A percentile compares a stretch with the other conserved stretches of the same genome.
phyloP scores from a whole-genome alignment of 805 yeast species.

The Barnettozyma pratensis region DNA sequence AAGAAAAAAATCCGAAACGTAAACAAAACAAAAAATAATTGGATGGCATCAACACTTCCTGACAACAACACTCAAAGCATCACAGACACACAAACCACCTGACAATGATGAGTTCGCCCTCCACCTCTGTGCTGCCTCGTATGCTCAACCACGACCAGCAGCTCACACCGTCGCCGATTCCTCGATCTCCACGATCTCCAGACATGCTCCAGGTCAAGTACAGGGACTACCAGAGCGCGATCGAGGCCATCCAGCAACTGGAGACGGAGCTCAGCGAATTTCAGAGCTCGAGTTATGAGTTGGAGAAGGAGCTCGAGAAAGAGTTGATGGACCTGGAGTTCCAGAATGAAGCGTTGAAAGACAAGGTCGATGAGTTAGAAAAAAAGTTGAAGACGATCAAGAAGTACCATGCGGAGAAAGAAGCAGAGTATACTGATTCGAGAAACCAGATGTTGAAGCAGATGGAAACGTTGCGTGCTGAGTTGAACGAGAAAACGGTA shows the following conservation, averaged over 20 bases:
- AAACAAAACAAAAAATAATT: no score
- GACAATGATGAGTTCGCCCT: not conserved
- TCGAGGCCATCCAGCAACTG: conserved; percentile 34
- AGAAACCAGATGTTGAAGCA: conserved; percentile 16
- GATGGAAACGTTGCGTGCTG: conserved; percentile 25
- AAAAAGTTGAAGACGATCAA: conserved; percentile 26
- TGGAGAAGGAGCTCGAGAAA: conserved; percentile 40
- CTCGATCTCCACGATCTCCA: not conserved
- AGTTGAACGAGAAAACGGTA: conserved; percentile 25
- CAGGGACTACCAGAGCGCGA: conserved; percentile 26
- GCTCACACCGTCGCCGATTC: not conserved
- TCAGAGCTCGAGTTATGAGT: conserved; percentile 37
- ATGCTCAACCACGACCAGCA: no score
- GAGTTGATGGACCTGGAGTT: conserved; percentile 30
- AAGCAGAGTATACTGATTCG: conserved; percentile 21
- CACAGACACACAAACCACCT: no score
- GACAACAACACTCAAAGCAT: no score
- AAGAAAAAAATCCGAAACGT: no score
- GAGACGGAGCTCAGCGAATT: conserved; percentile 39
- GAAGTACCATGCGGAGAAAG: conserved; percentile 23
- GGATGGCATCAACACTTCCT: no score
- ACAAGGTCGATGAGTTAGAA: conserved; percentile 16
- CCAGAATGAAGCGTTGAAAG: conserved; percentile 21
- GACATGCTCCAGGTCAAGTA: conserved; percentile 18
- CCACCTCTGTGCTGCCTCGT: not conserved